These are phyloP conservation scores for Aspergillus sp. DNA, from an alignment of 2,329 filamentous ascomycete genomes.

Conservation along the genomic window DNA sequence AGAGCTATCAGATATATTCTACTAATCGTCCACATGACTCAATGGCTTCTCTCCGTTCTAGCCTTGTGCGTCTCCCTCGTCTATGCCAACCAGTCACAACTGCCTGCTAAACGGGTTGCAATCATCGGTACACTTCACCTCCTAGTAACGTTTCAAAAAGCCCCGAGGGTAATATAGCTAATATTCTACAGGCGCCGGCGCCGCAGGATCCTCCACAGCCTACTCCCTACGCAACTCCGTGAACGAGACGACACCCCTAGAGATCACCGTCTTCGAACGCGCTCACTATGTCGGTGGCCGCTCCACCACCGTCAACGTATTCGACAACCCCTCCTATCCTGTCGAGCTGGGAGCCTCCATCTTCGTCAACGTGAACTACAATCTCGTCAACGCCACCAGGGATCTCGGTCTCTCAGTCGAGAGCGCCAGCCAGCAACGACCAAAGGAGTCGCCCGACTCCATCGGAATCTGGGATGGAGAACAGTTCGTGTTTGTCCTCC, in stretches of 20 bases:
- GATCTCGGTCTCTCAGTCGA: slow-evolving; percentile 66
- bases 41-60: not conserved
- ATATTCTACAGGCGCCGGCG: slow-evolving; percentile 68
- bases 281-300: slow-evolving; percentile 76
- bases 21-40: not conserved
- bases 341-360: slow-evolving; percentile 90
- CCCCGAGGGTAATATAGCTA: not conserved
- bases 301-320: slow-evolving; percentile 77
- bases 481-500: slow-evolving; percentile 66
- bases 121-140: slow-evolving; percentile 29
- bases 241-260: slow-evolving; percentile 58
- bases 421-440: slow-evolving; percentile 48
- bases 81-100: not conserved
- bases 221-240: slow-evolving; percentile 77
- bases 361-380: slow-evolving; percentile 81
- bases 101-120: slow-evolving; percentile 28
- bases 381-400: slow-evolving; percentile 70
- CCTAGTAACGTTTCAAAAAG: not conserved
- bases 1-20: not conserved
- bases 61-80: not conserved
- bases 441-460: slow-evolving; percentile 45
- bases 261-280: slow-evolving; percentile 87
- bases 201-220: slow-evolving; percentile 81
- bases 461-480: slow-evolving; percentile 84
- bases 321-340: slow-evolving; percentile 62